Percentiles rank a stretch among this genome's conserved stretches.
Evolutionary conservation across 2,329 filamentous ascomycete species (phyloP).

Genomic region (Ophiognomonia clavigignenti-juglandacearum): DNA sequence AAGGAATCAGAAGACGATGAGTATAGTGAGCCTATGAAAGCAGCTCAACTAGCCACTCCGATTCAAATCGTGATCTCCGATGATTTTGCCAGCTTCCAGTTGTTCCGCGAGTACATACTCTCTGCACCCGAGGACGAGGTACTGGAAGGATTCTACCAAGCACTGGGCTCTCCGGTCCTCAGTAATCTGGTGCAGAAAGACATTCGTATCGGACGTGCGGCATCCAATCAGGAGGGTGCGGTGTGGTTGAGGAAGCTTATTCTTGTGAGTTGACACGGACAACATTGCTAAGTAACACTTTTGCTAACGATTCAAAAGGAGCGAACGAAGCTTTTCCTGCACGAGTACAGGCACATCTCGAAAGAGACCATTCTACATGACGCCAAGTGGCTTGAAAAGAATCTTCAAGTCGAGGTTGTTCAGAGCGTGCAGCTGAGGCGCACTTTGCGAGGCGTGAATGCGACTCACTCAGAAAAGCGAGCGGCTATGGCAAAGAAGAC

Average conservation of each 20-base stretch:
- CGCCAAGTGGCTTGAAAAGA: constrained; percentile 83
- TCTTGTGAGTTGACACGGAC: constrained; percentile 37
- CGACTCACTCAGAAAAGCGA: constrained; percentile 68
- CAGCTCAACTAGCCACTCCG: constrained; percentile 73
- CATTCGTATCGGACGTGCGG: constrained; percentile 62
- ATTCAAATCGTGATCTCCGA: constrained; percentile 73
- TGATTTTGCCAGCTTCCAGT: constrained; percentile 81
- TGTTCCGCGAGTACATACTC: constrained; percentile 81
- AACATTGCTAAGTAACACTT: no score
- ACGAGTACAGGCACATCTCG: constrained; percentile 67
- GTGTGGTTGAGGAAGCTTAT: constrained; percentile 72
- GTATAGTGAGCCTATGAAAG: constrained; percentile 62
- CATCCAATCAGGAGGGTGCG: constrained; percentile 64
- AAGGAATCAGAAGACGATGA: constrained; percentile 51
- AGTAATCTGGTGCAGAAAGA: constrained; percentile 76
- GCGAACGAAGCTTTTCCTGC: constrained; percentile 81
- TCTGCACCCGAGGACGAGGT: constrained; percentile 86
- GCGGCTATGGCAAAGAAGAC: constrained; percentile 63
- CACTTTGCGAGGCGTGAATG: constrained; percentile 65
- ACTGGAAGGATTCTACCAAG: constrained; percentile 78
- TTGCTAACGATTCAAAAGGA: constrained; percentile 41
- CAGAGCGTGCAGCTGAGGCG: constrained; percentile 72
- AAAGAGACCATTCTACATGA: constrained; percentile 80
- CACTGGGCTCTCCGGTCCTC: constrained; percentile 72
- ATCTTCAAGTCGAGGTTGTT: constrained; percentile 73